A percentile compares a stretch with the other conserved stretches of the same genome.
Conservation (phyloP, 2,329 filamentous ascomycete genomes). For the Endocalyx cinctus region DNA sequence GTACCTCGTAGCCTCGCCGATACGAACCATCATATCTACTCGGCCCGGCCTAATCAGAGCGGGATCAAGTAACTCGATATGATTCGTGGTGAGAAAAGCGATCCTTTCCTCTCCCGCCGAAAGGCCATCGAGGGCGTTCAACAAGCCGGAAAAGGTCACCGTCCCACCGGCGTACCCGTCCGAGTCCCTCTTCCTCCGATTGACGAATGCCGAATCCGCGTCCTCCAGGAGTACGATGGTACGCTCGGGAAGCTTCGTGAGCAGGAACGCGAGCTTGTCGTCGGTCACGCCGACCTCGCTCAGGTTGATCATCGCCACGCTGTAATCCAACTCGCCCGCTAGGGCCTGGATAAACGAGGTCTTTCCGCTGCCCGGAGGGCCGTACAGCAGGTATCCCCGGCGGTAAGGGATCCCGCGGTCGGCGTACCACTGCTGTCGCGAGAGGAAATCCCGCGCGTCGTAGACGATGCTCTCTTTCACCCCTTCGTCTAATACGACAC, state of each 20-base stretch:
- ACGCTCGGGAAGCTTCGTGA: slow-evolving; percentile 78
- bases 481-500: slow-evolving; percentile 84
- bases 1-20: slow-evolving; percentile 80
- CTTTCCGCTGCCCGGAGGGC: slow-evolving; percentile 87
- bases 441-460: slow-evolving; percentile 79
- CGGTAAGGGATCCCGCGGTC: slow-evolving; percentile 94
- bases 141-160: slow-evolving; percentile 87
- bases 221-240: slow-evolving; percentile 85
- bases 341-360: slow-evolving; percentile 95
- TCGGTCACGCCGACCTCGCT: slow-evolving; percentile 88
- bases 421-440: slow-evolving; percentile 79
- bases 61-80: slow-evolving; percentile 82
- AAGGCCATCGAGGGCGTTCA: slow-evolving; percentile 86
- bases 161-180: slow-evolving; percentile 85
- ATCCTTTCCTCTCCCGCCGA: slow-evolving; percentile 92
- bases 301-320: slow-evolving; percentile 87
- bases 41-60: slow-evolving; percentile 86
- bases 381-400: slow-evolving; percentile 82
- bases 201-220: slow-evolving; percentile 84
- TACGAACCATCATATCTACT: slow-evolving; percentile 86
- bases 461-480: slow-evolving; percentile 75
- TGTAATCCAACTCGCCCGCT: slow-evolving; percentile 87
- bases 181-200: slow-evolving; percentile 68
- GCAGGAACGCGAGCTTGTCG: slow-evolving; percentile 78
- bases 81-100: slow-evolving; percentile 91